Evolutionary conservation across 371 early-diverging fungal genomes (phyloP).

Genomic region (Lichtheimia hyalospora): DNA sequence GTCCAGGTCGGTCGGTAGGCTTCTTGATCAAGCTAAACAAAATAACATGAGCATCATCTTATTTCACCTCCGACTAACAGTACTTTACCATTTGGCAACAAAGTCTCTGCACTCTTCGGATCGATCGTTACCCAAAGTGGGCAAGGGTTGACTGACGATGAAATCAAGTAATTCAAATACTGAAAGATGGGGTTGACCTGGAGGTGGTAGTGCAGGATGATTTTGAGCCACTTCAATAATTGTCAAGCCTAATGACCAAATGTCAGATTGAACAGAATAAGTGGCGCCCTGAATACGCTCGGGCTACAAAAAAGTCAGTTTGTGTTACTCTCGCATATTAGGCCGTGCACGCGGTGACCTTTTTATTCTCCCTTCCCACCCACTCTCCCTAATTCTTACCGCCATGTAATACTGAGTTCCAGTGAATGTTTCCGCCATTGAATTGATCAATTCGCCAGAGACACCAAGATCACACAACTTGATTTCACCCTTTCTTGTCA

Average conservation of each 20-base stretch:
- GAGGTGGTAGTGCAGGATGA: conserved; percentile 84
- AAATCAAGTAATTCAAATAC: conserved; percentile 91
- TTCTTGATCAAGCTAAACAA: conserved; percentile 68
- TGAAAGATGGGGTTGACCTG: conserved; percentile 63
- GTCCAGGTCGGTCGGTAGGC: conserved; percentile 71
- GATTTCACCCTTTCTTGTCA: conserved; percentile 82
- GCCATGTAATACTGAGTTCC: conserved; percentile 97
- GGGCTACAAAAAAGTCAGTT: conserved; percentile 59
- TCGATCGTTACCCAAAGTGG: conserved; percentile 68
- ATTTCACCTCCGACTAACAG: conserved; percentile 11
- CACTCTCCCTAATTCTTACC: conserved; percentile 43
- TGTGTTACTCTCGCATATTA: not conserved
- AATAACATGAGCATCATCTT: not conserved
- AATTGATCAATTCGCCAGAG: conserved; percentile 85
- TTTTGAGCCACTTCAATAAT: conserved; percentile 92
- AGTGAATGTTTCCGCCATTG: conserved; percentile 91
- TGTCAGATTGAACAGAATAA: conserved; percentile 91
- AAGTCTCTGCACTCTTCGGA: conserved; percentile 77
- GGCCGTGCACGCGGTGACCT: too few species aligned
- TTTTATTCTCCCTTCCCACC: too few species aligned
- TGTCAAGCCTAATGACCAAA: conserved; percentile 94
- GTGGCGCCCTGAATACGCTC: conserved; percentile 93
- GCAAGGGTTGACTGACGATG: conserved; percentile 88
- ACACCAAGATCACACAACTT: conserved; percentile 97
- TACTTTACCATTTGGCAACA: conserved; percentile 69